A percentile compares a stretch with the other conserved stretches of the same genome.
Conservation (phyloP, 805 yeast genomes). For the Candida orba region DNA sequence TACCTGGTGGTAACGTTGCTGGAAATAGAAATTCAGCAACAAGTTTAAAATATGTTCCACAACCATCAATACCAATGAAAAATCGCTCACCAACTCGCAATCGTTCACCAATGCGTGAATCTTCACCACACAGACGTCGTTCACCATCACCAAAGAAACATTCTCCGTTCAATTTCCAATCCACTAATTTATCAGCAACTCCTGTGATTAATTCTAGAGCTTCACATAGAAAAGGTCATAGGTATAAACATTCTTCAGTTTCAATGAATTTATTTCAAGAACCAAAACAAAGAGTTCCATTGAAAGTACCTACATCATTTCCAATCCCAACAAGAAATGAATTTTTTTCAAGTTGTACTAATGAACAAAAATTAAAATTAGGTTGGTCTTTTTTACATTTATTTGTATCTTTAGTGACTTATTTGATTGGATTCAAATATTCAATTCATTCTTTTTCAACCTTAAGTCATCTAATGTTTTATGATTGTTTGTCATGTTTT, state of each 20-base stretch:
- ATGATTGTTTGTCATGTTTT: constrained; percentile 75
- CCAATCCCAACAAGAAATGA: constrained; percentile 48
- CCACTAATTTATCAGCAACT: constrained; percentile 34
- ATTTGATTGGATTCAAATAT: constrained; percentile 50
- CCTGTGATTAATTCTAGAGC: constrained; percentile 37
- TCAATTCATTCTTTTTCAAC: constrained; percentile 61
- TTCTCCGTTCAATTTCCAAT: constrained; percentile 60
- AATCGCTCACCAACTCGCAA: constrained; percentile 11
- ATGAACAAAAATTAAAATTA: constrained; percentile 51
- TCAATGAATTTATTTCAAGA: constrained; percentile 95
- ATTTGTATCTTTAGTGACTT: constrained; percentile 45
- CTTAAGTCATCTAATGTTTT: constrained; percentile 78
- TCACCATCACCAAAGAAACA: constrained; percentile 23
- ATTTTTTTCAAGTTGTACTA: constrained; percentile 49
- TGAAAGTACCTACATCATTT: constrained; percentile 63
- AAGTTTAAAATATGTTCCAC: constrained; percentile 22
- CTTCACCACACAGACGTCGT: constrained; percentile 25
- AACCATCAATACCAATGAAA: constrained; percentile 19
- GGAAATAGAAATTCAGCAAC: constrained; percentile 22
- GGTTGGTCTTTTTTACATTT: constrained; percentile 55
- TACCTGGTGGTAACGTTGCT: constrained; percentile 24
- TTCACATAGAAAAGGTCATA: constrained; percentile 85
- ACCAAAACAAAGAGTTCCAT: constrained; percentile 68
- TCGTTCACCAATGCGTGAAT: constrained; percentile 25
- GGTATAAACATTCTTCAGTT: constrained; percentile 92